A percentile compares a stretch with the other conserved stretches of the same genome.
phyloP scores from a whole-genome alignment of 129 eudicot genomes.

The Tanacetum coccineum region DNA sequence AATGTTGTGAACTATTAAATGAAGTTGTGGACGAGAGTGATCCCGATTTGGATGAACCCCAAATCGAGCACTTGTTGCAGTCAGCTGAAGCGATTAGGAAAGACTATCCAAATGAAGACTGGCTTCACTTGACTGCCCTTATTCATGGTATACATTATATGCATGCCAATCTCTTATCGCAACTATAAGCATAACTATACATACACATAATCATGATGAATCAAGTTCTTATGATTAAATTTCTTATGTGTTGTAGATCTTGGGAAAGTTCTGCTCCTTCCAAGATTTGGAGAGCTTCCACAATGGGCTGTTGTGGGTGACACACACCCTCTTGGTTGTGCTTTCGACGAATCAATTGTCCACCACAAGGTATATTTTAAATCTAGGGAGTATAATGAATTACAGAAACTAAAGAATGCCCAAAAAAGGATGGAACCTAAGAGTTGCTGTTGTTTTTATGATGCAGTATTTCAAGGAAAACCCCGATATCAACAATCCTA shows the following conservation, averaged over 20 bases:
- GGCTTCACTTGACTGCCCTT: conserved; percentile 90
- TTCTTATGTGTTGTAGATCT: conserved; percentile 46
- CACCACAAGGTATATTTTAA: conserved; percentile 60
- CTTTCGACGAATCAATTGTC: conserved; percentile 74
- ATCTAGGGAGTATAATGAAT: neutral
- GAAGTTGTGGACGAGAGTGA: conserved; percentile 91
- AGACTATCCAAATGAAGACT: conserved; percentile 87
- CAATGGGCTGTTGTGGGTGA: conserved; percentile 99
- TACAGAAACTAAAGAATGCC: too few relatives aligned
- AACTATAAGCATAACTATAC: neutral
- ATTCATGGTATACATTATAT: conserved; percentile 56
- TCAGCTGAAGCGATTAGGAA: conserved; percentile 92
- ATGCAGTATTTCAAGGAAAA: conserved; percentile 64
- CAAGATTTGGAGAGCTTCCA: conserved; percentile 73
- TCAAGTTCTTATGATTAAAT: neutral
- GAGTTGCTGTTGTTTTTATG: neutral
- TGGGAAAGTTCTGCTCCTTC: conserved; percentile 75
- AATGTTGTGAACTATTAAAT: conserved; percentile 79
- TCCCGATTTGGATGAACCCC: conserved; percentile 89
- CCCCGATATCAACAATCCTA: conserved; percentile 50
- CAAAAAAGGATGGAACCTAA: too few relatives aligned
- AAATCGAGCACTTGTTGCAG: conserved; percentile 87
- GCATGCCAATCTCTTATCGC: conserved; percentile 3
- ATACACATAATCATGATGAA: too few relatives aligned
- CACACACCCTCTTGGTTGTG: conserved; percentile 92